Evolutionary conservation across 1,284 basidiomycete species (phyloP).

Genomic region (Moniliella sp.): DNA sequence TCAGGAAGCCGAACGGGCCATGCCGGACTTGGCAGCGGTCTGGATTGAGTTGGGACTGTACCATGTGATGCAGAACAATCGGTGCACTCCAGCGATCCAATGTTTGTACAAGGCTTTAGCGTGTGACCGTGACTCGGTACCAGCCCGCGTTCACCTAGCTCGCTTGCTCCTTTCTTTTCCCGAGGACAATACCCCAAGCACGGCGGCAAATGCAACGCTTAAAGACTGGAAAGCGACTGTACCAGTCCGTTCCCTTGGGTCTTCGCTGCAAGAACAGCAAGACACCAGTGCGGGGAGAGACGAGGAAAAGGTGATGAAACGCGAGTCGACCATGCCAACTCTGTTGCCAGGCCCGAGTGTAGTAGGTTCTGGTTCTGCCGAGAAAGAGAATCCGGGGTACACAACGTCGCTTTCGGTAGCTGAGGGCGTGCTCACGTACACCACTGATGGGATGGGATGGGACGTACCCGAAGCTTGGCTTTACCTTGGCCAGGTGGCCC

Average conservation of each 20-base stretch:
- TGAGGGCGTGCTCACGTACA: neutral
- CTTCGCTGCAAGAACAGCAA: too few relatives aligned
- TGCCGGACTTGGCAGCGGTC: conserved; percentile 64
- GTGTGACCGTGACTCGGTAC: conserved; percentile 13
- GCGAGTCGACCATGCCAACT: neutral
- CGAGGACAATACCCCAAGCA: conserved; percentile 8
- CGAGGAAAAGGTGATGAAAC: neutral
- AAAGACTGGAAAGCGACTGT: too few relatives aligned
- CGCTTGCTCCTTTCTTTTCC: conserved; percentile 17
- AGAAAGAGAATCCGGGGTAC: neutral
- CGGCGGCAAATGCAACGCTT: too few relatives aligned
- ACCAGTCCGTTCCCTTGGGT: conserved; percentile 1
- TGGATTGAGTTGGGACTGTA: conserved; percentile 53
- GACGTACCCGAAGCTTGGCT: conserved; percentile 27
- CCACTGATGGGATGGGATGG: conserved; percentile 8
- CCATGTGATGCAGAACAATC: conserved; percentile 7
- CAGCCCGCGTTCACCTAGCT: conserved; percentile 25
- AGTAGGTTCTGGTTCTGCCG: neutral
- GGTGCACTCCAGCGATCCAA: conserved; percentile 13
- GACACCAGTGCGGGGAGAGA: too few relatives aligned
- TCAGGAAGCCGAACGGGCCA: conserved; percentile 75
- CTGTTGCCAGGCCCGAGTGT: too few relatives aligned
- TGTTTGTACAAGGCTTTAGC: conserved; percentile 31
- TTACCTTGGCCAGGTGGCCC: conserved; percentile 15
- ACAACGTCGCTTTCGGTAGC: neutral